phyloP scores from a whole-genome alignment of 2,329 filamentous ascomycete genomes.

The Beauveria medogensis region DNA sequence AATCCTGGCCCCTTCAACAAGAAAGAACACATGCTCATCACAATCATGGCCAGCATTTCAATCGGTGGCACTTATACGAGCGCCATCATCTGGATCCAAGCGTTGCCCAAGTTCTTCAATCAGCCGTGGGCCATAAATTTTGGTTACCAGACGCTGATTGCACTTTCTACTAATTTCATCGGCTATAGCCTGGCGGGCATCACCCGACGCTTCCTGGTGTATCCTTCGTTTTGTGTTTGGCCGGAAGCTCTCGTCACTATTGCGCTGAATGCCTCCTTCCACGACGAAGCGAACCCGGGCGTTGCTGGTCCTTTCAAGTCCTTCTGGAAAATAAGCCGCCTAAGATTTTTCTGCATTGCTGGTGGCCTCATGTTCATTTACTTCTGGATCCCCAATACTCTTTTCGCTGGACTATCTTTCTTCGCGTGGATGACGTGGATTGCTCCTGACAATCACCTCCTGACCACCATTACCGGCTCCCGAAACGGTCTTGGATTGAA shows the following conservation, averaged over 20 bases:
- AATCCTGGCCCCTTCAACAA: slow-evolving; percentile 44
- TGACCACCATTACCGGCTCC: slow-evolving; percentile 27
- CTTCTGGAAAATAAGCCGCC: slow-evolving; percentile 26
- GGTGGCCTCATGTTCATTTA: slow-evolving; percentile 40
- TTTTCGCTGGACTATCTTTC: slow-evolving; percentile 36
- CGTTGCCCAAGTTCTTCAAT: slow-evolving; percentile 16
- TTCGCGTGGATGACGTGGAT: slow-evolving; percentile 48
- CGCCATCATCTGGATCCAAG: slow-evolving; percentile 35
- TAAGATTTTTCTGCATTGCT: slow-evolving; percentile 34
- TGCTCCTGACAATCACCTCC: slow-evolving; percentile 28
- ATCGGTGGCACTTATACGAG: slow-evolving; percentile 35
- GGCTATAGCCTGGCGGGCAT: slow-evolving; percentile 45
- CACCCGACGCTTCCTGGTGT: slow-evolving; percentile 38
- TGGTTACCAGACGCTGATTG: slow-evolving; percentile 37
- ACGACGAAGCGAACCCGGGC: slow-evolving; percentile 13
- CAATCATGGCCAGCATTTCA: slow-evolving; percentile 48
- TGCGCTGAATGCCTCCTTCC: slow-evolving; percentile 27
- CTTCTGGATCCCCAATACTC: slow-evolving; percentile 43
- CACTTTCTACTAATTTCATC: slow-evolving; percentile 40
- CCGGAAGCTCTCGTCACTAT: slow-evolving; percentile 39
- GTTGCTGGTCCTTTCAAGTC: slow-evolving; percentile 23
- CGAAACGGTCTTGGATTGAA: slow-evolving; percentile 31
- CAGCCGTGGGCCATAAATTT: slow-evolving; percentile 20
- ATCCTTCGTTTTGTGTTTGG: slow-evolving; percentile 43
- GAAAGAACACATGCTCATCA: slow-evolving; percentile 47